Evolutionary conservation across 768 basidiomycete genomes (phyloP).

Genomic region (Mrakia frigida): DNA sequence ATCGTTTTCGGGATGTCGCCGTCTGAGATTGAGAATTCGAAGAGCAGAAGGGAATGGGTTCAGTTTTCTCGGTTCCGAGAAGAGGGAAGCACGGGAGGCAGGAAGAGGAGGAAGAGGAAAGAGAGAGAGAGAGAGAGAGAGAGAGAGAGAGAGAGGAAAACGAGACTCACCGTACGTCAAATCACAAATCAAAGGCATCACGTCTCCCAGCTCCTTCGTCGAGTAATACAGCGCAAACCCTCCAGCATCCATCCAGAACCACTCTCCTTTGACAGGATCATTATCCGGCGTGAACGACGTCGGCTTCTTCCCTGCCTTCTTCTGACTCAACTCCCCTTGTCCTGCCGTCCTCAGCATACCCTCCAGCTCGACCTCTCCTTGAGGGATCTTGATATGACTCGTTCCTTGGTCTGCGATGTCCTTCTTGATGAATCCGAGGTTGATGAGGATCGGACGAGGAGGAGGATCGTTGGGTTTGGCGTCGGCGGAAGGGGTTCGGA

Average conservation of each 20-base stretch:
- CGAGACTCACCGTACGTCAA: conserved; percentile 72
- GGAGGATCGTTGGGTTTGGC: conserved; percentile 21
- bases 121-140: neutral
- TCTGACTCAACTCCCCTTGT: conserved; percentile 37
- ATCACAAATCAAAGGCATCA: conserved; percentile 72
- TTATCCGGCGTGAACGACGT: conserved; percentile 79
- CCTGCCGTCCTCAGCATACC: conserved; percentile 66
- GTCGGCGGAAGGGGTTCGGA: conserved; percentile 51
- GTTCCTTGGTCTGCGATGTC: conserved; percentile 42
- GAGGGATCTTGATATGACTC: neutral
- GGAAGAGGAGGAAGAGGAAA: too few relatives aligned
- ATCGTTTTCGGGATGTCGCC: conserved; percentile 49
- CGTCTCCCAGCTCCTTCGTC: conserved; percentile 16
- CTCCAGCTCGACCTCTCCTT: conserved; percentile 62
- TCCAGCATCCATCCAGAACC: conserved; percentile 87
- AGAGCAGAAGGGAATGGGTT: neutral
- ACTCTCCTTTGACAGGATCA: conserved; percentile 66
- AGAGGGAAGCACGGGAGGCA: too few relatives aligned
- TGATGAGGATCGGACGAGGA: conserved; percentile 72
- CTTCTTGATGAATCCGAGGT: conserved; percentile 78
- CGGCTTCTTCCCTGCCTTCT: conserved; percentile 58
- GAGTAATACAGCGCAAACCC: conserved; percentile 59
- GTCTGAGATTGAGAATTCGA: conserved; percentile 50
- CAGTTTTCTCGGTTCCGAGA: neutral
- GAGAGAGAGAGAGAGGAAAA: neutral